Evolutionary conservation across 805 yeast species (phyloP), one percentile per base, ranked within the genome.

Genomic region (Ogataea salicorniae): DNA sequence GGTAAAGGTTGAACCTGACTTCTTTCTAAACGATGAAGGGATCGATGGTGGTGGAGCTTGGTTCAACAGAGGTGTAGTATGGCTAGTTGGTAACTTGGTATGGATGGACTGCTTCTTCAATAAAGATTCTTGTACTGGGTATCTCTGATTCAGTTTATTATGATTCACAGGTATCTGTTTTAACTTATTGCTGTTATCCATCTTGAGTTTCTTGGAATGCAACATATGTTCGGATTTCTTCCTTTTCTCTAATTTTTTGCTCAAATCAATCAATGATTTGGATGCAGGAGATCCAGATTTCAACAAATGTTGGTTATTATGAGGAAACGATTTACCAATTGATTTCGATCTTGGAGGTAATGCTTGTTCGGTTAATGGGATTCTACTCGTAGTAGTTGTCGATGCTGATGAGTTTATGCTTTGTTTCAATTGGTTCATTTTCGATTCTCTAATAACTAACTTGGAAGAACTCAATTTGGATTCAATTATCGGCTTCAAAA

Each of bases 281-380:
- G 59, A 47, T 7, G 50, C 55, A 9, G 57, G 50, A 3, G 54
- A 48, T 6, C 45, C 33, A 7, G 41, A 20, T 8, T 38, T 48
- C n/a, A 45, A 26, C 31, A 26, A 26, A 26, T 9, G 31, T 9
- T n/a, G 16, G 9, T 34, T 53, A 22, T 47, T 50, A 37, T 47
- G 42, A 9, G 37, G 39, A 9, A 26, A 33, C n/a, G 16, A 35
- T 9, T 39, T 43, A 41, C 38, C 41, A 39, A 34, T 43, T 39
- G 42, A 47, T 42, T 26, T 39, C 1, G 37, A 14, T 44, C 43
- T 34, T 5, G 60, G 52, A 37, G 50, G 56, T 29, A 61, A 49
- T 46, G 54, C 50, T 49, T 59, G 61, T 46, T 56, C 62, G 1
- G 66, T 62, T 26, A 62, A 45, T 26, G 66, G 64, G 11, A 59